These are phyloP conservation scores for Salvia miltiorrhiza DNA, from an alignment of 257 asterid genomes.

Conservation along the genomic window DNA sequence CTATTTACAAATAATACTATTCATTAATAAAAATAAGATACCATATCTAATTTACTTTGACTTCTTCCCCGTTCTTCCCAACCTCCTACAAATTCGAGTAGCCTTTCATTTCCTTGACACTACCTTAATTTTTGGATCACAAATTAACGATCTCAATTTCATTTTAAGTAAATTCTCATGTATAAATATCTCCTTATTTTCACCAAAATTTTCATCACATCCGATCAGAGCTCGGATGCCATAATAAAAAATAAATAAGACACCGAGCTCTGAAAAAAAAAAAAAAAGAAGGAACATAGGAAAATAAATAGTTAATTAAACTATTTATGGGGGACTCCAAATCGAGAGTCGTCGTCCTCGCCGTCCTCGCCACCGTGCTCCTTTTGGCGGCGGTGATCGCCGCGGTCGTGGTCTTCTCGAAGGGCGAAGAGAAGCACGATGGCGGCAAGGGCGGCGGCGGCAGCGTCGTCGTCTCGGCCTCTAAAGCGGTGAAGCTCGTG, in stretches of 20 bases:
- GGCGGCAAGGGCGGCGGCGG: neutral
- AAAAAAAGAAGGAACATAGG: neutral
- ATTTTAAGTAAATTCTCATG: neutral
- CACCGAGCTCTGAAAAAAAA: conserved; percentile 3
- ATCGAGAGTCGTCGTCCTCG: conserved; percentile 35
- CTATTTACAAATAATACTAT: too few relatives aligned
- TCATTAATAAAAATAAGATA: too few relatives aligned
- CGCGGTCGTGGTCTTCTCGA: conserved; percentile 21
- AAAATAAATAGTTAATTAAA: neutral
- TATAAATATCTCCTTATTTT: neutral
- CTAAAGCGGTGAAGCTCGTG: conserved; percentile 40
- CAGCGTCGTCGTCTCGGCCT: too few relatives aligned
- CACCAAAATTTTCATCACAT: neutral
- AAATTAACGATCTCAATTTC: neutral
- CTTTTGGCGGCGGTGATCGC: conserved; percentile 52
- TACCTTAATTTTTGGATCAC: neutral
- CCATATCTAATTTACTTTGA: neutral
- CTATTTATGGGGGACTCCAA: conserved; percentile 15
- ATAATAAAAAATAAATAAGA: neutral
- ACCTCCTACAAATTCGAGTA: too few relatives aligned
- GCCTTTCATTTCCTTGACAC: neutral
- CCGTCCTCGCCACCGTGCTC: conserved; percentile 47
- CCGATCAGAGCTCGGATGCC: conserved; percentile 15
- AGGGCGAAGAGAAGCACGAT: neutral
- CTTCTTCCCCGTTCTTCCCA: too few relatives aligned